Percentiles rank a stretch among this genome's conserved stretches.
Conservation (phyloP, 2,329 filamentous ascomycete species). For the Macrophomina phaseolina region DNA sequence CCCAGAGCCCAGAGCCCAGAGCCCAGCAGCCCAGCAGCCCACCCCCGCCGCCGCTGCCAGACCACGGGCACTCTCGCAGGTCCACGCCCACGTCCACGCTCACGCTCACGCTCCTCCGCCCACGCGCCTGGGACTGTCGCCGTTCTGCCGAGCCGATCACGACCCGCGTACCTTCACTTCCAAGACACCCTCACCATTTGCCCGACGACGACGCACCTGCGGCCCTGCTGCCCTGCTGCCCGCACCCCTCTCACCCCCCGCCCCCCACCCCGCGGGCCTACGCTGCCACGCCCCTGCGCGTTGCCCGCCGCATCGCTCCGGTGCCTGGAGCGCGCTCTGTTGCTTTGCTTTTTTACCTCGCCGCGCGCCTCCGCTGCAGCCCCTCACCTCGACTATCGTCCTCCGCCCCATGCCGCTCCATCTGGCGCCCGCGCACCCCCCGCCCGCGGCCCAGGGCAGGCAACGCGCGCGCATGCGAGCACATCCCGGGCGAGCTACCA, state of each 20-base stretch:
- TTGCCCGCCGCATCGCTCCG: conserved; percentile 11
- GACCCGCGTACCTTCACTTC: conserved; percentile 3
- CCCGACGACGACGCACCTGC: conserved; percentile 6
- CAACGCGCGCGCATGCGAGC: not conserved
- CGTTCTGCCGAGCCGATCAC: conserved; percentile 1
- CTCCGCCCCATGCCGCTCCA: not conserved
- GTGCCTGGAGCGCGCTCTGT: not conserved
- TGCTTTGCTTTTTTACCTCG: not conserved
- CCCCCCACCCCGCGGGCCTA: not conserved
- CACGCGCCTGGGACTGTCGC: not conserved
- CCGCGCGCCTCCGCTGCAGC: not conserved
- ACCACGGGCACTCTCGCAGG: not conserved
- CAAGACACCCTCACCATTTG: conserved; percentile 3
- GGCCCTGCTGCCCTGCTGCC: conserved; percentile 12
- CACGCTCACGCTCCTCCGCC: not conserved
- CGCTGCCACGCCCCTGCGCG: not conserved
- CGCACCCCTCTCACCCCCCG: not conserved
- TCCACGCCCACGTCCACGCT: not conserved
- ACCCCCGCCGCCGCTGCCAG: not conserved
- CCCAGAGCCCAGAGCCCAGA: not conserved
- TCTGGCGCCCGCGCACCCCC: not conserved
- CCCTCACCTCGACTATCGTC: conserved; percentile 4
- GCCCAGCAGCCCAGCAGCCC: not conserved
- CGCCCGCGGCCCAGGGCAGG: not conserved
- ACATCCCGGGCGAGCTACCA: not conserved